A percentile compares a stretch with the other conserved stretches of the same genome.
These are phyloP conservation scores for Aspergillus aculeatus DNA, from an alignment of 2,329 filamentous ascomycete species.

Conservation along the genomic window DNA sequence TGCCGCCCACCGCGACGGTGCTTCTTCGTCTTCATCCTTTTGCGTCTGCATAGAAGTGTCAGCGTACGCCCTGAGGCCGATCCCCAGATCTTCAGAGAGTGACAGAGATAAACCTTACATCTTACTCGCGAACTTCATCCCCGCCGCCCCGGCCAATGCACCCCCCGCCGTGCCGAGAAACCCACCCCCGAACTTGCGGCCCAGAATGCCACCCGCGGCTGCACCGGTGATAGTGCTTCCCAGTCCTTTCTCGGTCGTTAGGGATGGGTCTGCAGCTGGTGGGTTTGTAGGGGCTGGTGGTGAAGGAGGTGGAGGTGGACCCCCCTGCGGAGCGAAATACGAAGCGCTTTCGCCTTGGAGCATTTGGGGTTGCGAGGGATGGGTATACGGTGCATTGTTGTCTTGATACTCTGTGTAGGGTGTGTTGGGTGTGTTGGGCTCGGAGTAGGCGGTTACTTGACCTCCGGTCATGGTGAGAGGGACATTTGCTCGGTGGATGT, in stretches of 20 bases:
- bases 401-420: slow-evolving; percentile 19
- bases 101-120: slow-evolving; percentile 17
- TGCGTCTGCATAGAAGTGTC: slow-evolving; percentile 18
- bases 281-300: slow-evolving; percentile 16
- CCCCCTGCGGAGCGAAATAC: slow-evolving; percentile 30
- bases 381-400: slow-evolving; percentile 19
- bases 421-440: slow-evolving; percentile 24
- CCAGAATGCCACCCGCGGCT: slow-evolving; percentile 37
- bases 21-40: slow-evolving; percentile 27
- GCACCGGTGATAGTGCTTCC: slow-evolving; percentile 39
- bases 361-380: slow-evolving; percentile 27
- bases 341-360: slow-evolving; percentile 29
- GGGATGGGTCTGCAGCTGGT: slow-evolving; percentile 19
- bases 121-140: slow-evolving; percentile 31
- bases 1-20: slow-evolving; percentile 12
- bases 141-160: slow-evolving; percentile 33
- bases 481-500: slow-evolving; percentile 17
- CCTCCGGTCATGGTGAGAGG: slow-evolving; percentile 11
- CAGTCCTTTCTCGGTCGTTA: slow-evolving; percentile 36
- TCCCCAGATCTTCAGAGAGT: no score
- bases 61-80: neutral
- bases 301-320: no score
- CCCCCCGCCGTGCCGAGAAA: slow-evolving; percentile 34
- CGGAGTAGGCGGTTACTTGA: slow-evolving; percentile 17
- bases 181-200: slow-evolving; percentile 37